A percentile compares a stretch with the other conserved stretches of the same genome.
Conservation (phyloP, 2,329 filamentous ascomycete species). For the Neofusicoccum parvum region DNA sequence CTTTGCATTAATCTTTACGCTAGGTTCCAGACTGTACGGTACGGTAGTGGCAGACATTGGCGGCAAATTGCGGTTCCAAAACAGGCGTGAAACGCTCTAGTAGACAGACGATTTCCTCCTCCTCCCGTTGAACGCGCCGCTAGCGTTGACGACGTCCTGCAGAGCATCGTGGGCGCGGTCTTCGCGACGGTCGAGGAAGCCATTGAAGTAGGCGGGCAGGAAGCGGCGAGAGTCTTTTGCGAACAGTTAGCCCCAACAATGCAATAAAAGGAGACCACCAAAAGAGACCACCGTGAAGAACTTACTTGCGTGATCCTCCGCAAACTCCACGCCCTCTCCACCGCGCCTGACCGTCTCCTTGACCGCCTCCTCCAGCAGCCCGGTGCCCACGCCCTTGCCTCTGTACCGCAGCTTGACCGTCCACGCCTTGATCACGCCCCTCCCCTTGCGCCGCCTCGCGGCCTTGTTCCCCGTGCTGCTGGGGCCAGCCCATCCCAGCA, state of each 20-base stretch:
- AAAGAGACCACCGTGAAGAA: constrained; percentile 23
- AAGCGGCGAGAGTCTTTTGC: constrained; percentile 12
- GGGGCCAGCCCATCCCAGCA: constrained; percentile 65
- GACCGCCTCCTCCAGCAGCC: constrained; percentile 73
- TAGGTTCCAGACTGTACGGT: not conserved
- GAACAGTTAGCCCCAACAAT: not conserved
- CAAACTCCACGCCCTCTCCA: constrained; percentile 73
- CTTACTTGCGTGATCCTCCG: constrained; percentile 75
- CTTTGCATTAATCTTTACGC: too few species aligned
- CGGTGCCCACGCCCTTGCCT: constrained; percentile 69
- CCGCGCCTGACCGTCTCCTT: constrained; percentile 67
- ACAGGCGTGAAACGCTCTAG: not conserved
- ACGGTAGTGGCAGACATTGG: not conserved
- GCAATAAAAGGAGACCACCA: not conserved
- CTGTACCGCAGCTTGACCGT: constrained; percentile 73
- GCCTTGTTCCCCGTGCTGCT: constrained; percentile 46
- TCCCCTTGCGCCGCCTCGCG: constrained; percentile 52
- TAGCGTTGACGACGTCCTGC: constrained; percentile 1
- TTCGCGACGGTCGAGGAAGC: constrained; percentile 6
- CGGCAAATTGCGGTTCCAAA: not conserved
- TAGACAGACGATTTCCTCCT: constrained; percentile 17
- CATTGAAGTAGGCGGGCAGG: constrained; percentile 13
- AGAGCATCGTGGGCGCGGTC: constrained; percentile 13
- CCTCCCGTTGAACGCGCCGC: constrained; percentile 14
- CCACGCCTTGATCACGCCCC: constrained; percentile 78